Evolutionary conservation across 352 stramenopile genomes (phyloP).

Genomic region (Phytophthora constricta): DNA sequence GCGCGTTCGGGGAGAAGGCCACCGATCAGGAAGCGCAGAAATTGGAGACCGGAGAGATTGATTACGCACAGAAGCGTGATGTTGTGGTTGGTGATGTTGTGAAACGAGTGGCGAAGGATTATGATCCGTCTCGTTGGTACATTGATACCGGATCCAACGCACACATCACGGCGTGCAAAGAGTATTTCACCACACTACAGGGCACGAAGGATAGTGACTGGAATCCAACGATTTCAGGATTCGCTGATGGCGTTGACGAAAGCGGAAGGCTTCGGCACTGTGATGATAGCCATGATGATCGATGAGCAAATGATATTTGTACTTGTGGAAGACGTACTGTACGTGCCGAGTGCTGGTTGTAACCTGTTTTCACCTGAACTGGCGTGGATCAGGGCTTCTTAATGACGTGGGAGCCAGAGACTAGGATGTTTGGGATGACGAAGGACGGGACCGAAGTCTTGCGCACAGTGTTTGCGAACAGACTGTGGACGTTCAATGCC

Average conservation of each 20-base stretch:
- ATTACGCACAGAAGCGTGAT: neutral
- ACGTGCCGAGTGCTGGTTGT: conserved; percentile 15
- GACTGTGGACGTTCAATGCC: conserved; percentile 18
- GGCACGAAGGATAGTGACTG: conserved; percentile 24
- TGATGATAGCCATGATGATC: conserved; percentile 5
- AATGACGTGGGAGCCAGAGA: conserved; percentile 15
- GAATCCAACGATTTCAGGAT: too few relatives aligned
- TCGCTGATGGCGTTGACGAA: neutral
- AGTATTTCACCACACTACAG: conserved; percentile 17
- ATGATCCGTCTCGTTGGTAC: conserved; percentile 11
- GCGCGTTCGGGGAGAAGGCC: neutral
- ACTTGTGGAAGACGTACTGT: too few relatives aligned
- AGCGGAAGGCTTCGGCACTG: conserved; percentile 21
- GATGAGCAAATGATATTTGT: conserved; percentile 22
- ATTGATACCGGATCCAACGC: conserved; percentile 22
- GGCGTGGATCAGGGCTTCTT: conserved; percentile 12
- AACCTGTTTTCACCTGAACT: conserved; percentile 22
- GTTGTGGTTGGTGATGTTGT: neutral
- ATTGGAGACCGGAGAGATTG: neutral
- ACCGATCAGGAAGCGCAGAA: neutral
- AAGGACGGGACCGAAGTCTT: conserved; percentile 17
- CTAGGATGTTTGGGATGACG: conserved; percentile 10
- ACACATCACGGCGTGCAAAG: conserved; percentile 19
- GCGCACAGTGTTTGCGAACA: neutral
- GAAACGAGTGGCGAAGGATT: conserved; percentile 1